phyloP scores from a whole-genome alignment of 1,284 basidiomycete species.

The Sporisorium iseilematis-ciliati region DNA sequence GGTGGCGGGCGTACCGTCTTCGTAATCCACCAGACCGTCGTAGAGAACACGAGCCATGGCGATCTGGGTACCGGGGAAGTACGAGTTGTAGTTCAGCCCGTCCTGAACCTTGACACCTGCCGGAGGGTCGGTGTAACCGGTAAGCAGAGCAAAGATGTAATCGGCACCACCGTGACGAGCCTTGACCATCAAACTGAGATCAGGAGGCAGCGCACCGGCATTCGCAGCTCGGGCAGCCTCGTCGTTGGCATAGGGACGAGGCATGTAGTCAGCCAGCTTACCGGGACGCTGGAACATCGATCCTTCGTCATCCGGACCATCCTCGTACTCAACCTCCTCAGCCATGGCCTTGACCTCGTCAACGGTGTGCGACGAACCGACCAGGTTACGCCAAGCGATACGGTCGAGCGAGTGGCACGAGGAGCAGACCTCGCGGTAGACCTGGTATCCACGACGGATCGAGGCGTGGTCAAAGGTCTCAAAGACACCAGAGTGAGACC shows the following conservation, averaged over 20 bases:
- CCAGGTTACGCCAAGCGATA: constrained; percentile 99
- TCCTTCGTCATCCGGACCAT: constrained; percentile 93
- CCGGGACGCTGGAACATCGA: constrained; percentile 99
- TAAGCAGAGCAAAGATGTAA: constrained; percentile 96
- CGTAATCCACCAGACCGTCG: constrained; percentile 75
- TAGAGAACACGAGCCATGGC: constrained; percentile 98
- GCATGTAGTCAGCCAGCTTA: constrained; percentile 97
- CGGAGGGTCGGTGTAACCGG: constrained; percentile 96
- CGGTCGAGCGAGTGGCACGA: constrained; percentile 99
- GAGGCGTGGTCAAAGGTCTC: constrained; percentile 95
- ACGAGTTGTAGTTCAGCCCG: constrained; percentile 70
- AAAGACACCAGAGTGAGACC: constrained; percentile 87
- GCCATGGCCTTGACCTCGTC: constrained; percentile 93
- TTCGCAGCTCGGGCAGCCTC: constrained; percentile 96
- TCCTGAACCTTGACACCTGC: constrained; percentile 94
- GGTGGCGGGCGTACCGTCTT: constrained; percentile 87
- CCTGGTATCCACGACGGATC: constrained; percentile 97
- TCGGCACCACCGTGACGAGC: constrained; percentile 97
- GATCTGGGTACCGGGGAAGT: constrained; percentile 77
- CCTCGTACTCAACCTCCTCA: constrained; percentile 90
- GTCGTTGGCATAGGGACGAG: constrained; percentile 94
- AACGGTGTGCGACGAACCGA: constrained; percentile 95
- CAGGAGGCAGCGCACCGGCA: constrained; percentile 93
- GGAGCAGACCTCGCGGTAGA: constrained; percentile 98
- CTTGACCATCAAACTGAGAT: constrained; percentile 97